Conservation (phyloP, 2,329 filamentous ascomycete genomes). For the Tolypocladium amazonense region DNA sequence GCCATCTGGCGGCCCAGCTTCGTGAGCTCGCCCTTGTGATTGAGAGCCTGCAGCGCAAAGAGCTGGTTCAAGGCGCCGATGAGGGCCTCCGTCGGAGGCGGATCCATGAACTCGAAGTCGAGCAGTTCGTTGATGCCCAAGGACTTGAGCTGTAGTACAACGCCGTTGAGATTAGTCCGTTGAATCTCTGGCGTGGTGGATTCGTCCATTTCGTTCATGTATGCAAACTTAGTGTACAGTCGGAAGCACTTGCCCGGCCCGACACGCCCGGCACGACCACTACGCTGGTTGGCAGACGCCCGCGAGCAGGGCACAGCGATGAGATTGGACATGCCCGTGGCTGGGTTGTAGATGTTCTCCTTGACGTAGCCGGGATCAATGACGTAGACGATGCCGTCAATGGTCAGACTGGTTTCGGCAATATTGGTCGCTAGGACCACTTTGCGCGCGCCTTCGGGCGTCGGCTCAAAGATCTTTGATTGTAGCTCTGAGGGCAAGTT, state of each 20-base stretch:
- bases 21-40: slow-evolving; percentile 79
- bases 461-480: slow-evolving; percentile 88
- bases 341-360: slow-evolving; percentile 85
- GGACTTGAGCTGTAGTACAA: slow-evolving; percentile 78
- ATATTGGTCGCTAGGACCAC: slow-evolving; percentile 95
- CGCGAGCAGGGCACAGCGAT: slow-evolving; percentile 86
- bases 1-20: slow-evolving; percentile 90
- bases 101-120: slow-evolving; percentile 93
- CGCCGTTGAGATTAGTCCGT: slow-evolving; percentile 73
- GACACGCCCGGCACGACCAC: slow-evolving; percentile 84
- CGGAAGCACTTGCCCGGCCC: slow-evolving; percentile 89
- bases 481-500: slow-evolving; percentile 87
- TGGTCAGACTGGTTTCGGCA: slow-evolving; percentile 89
- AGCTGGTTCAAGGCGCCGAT: slow-evolving; percentile 84
- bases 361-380: slow-evolving; percentile 95
- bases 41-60: slow-evolving; percentile 81
- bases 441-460: slow-evolving; percentile 74
- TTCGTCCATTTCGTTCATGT: slow-evolving; percentile 90
- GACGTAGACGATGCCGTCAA: slow-evolving; percentile 92
- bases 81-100: slow-evolving; percentile 79
- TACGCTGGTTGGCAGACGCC: slow-evolving; percentile 86
- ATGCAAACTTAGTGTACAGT: slow-evolving; percentile 86
- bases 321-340: slow-evolving; percentile 84
- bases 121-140: slow-evolving; percentile 87
- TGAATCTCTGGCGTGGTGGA: slow-evolving; percentile 89